Evolutionary conservation across 495 filamentous ascomycete genomes (phyloP).

Genomic region (Parmelia sp.): DNA sequence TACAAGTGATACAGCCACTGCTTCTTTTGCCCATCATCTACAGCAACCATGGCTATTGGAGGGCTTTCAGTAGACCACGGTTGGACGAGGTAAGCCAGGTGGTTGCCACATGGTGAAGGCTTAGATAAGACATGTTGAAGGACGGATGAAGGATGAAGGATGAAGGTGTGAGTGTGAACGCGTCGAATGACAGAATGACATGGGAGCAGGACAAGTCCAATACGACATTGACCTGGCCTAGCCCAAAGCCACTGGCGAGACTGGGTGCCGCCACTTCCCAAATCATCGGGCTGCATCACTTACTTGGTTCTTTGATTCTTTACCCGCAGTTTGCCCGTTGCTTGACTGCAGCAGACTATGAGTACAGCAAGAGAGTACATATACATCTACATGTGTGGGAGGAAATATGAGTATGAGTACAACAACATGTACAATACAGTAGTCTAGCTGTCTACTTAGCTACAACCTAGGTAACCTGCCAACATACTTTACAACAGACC

Average conservation of each 20-base stretch:
- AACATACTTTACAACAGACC: too few relatives aligned
- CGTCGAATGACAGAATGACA: background rate
- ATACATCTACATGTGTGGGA: too few relatives aligned
- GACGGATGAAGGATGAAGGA: background rate
- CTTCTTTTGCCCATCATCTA: slow-evolving; percentile 27
- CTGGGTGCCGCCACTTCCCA: background rate
- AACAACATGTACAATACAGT: too few relatives aligned
- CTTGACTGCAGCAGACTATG: too few relatives aligned
- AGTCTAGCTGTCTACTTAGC: too few relatives aligned
- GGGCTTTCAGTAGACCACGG: slow-evolving; percentile 2
- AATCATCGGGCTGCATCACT: background rate
- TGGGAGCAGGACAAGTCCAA: background rate
- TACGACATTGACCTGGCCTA: background rate
- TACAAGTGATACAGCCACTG: slow-evolving; percentile 43
- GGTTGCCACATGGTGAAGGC: background rate
- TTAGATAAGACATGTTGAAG: background rate
- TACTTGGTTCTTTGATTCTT: background rate
- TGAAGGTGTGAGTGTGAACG: background rate
- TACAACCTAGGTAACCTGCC: too few relatives aligned
- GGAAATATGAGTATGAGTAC: too few relatives aligned
- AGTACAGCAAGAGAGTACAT: too few relatives aligned
- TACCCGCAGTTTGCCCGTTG: background rate
- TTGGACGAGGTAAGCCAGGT: background rate
- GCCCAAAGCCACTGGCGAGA: background rate
- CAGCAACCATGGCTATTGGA: slow-evolving; percentile 3